Evolutionary conservation across 2,329 filamentous ascomycete genomes (phyloP), one percentile per base, ranked within the genome.

Genomic region (Diaporthe sp.): DNA sequence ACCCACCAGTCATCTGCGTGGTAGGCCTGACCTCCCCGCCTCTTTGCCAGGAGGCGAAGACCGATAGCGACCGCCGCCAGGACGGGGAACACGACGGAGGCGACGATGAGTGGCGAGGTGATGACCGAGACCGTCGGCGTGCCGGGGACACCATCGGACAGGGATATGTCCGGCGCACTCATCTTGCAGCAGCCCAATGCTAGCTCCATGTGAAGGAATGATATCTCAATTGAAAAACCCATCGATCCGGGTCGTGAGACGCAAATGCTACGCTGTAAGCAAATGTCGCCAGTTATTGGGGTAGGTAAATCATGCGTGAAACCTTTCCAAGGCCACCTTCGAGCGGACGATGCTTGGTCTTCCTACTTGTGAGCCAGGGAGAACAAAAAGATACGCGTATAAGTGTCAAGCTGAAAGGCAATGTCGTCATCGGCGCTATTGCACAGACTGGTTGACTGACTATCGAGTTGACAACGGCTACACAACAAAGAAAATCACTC

Each of bases 1-100:
- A 70, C 19, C 68, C 68, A 70, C 51, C 55, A 59, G 68, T 70
- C 68, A 47, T 70, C 68, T 2, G 68, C 39, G 9, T 59, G 53
- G 15, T 59, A 47, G 5, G 53, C 27, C 32, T 70, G 68, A 10
- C 51, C 27, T 17, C 13, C 22, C 15, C 27, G 6, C n/a, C 30
- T 27, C 7, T 58, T 56, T 8, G 68, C 68, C n/a, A 35, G 7
- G 3, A 47, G 39, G 2, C 68, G 68, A n/a, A 70, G 53, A 17
- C 30, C 25, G 39, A 70, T 70, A 2, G 68, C 59, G 10, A 47
- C 39, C 4, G 55, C 63, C 9, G 68, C 39, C 22, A 70, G 27
- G 3, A 70, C 9, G n/a, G 68, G 69, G 50, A 71, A 71, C 15
- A 71, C 69, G 5, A 39, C 55, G 4, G 69, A 71, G 9, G 47